Evolutionary conservation across 163 green algal genomes (phyloP), one percentile per base, ranked within the genome.

Genomic region (Picocystis sp.): DNA sequence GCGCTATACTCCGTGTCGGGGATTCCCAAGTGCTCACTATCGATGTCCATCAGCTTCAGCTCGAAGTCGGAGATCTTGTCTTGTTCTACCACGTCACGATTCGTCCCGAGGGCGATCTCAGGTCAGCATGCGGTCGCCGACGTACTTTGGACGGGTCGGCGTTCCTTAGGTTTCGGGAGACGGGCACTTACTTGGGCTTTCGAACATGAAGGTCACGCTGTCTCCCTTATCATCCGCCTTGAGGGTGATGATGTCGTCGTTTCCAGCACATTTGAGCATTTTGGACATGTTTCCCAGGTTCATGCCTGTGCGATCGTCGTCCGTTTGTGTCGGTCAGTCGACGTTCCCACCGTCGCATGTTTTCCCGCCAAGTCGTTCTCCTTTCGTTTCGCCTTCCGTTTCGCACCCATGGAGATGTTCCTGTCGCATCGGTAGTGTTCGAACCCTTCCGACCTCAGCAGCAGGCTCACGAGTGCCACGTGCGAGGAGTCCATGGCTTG

Each of bases 31-130:
- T 97, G 85, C 74, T 99, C 90, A 52, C 69, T 87, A 71, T 97
- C 88, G 52, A 99, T 99, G 53, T 93, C 84, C 90, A 98, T 97
- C 11, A 97, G 77, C 72, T 96, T 96, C 3, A 99, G 67, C 57
- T 97, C 86, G 65, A 99, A 98, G 65, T 99, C 89, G 29, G 76
- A 83, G 34, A 94, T 83, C 52, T 87, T 83, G 57, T 94, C 87
- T 62, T 87, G 70, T 41, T 63, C 55, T 66, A 45, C 22, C 50
- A 10, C 3, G 22, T 5, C 9, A 9, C 44, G 44, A 23, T 23
- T 50, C 44, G 22, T 47, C 8, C 21, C 48, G 23, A 14, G 3
- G 5, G 47, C 11, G 17, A 15, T 38, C 49, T 9, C 34, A 21
- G 21, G 50, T 17, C 3, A 62, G 19, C 25, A 50, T 9, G 9